Base-by-base conservation (phyloP, 2,329 filamentous ascomycete genomes). In the Fusarium chuoi region DNA sequence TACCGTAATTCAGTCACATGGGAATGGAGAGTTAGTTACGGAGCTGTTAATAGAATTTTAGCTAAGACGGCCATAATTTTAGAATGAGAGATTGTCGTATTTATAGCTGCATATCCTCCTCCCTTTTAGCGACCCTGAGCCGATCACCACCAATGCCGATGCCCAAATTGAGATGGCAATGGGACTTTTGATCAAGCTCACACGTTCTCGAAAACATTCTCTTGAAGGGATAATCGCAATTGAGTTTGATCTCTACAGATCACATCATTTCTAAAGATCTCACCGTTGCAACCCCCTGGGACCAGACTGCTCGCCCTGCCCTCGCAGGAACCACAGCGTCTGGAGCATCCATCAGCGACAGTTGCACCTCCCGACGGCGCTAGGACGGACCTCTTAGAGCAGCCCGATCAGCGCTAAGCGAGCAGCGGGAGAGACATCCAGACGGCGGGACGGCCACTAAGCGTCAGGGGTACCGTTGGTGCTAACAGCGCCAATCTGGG, bases 401-500 rank as follows among this genome's bases (percentile, higher is more conserved):
- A 73, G 76, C 60, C 46, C 75, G 76, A 78, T 78, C 76, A 78
- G 73, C 76, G 71, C 65, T 77, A 77, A 78, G 76, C 76, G 76
- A 78, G 67, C 65, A 70, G 68, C 74, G 73, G 67, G 73, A 77
- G 55, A 69, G 65, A 70, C 63, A 71, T 71, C 73, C 60, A 73
- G 65, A 73, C 66, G 62, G 65, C 76, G 74, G 76, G 76, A 78
- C 74, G 76, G 68, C 71, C 76, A 74, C 75, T 77, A 75, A 68
- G 62, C 55, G 62, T 68, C 74, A 78, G 73, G 75, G 76, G 75
- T 75, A 56, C 65, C 60, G 74, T 68, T 39, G 65, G 73, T 78
- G 73, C 76, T 76, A 74, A 69, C 67, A 75, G 70, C 78, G 78
- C 74, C 77, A 79, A 79, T 79, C 78, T 79, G 77, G 78, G 77